A percentile compares a stretch with the other conserved stretches of the same genome.
phyloP scores from a whole-genome alignment of 768 basidiomycete species.

The Leccinum variicolor region DNA sequence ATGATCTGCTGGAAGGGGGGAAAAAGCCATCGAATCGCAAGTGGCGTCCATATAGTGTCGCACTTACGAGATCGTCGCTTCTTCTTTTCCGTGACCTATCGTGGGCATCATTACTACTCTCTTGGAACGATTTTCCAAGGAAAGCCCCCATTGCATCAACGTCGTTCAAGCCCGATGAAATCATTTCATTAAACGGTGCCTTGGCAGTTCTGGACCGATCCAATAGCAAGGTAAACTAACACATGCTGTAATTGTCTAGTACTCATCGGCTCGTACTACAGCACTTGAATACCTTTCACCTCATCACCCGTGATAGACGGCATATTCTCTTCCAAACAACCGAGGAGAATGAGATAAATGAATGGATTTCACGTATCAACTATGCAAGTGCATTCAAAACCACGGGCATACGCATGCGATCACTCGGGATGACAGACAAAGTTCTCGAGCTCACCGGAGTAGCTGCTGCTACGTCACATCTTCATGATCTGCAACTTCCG shows the following conservation, averaged over 20 bases:
- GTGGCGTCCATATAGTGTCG: constrained; percentile 84
- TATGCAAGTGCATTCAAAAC: constrained; percentile 93
- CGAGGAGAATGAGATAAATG: constrained; percentile 70
- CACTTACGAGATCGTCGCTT: constrained; percentile 87
- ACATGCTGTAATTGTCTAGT: not conserved
- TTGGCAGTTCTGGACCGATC: constrained; percentile 79
- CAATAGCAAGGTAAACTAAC: constrained; percentile 64
- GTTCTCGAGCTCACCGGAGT: constrained; percentile 78
- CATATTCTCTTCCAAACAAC: constrained; percentile 78
- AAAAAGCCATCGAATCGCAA: constrained; percentile 75
- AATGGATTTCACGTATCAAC: constrained; percentile 91
- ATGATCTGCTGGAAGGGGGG: constrained; percentile 72
- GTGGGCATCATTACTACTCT: constrained; percentile 47
- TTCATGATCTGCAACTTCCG: constrained; percentile 59
- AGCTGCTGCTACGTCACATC: constrained; percentile 82
- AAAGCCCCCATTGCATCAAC: constrained; percentile 37
- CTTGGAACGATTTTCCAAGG: constrained; percentile 38
- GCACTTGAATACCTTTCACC: constrained; percentile 73
- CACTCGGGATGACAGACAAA: constrained; percentile 61
- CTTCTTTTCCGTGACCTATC: constrained; percentile 80
- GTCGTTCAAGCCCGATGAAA: constrained; percentile 78
- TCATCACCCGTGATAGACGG: constrained; percentile 72
- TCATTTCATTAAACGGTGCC: constrained; percentile 71
- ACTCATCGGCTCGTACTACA: constrained; percentile 6
- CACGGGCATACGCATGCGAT: constrained; percentile 76